phyloP scores from a whole-genome alignment of 371 early-diverging fungal species.

The Mortierella sp. region DNA sequence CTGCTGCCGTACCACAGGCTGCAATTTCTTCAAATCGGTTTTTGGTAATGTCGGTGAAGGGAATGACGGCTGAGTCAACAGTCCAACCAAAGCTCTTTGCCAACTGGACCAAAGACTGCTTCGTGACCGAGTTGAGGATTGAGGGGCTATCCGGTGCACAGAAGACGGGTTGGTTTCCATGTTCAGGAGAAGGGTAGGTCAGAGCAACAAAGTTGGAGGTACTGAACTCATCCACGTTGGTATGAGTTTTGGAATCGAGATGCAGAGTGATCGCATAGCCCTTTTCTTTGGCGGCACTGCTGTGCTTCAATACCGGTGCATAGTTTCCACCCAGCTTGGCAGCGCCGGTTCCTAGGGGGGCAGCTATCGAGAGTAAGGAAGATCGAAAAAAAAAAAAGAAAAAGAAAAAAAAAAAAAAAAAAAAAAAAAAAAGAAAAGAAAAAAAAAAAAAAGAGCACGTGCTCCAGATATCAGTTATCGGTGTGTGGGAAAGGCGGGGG shows the following conservation, averaged over 20 bases:
- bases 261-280: constrained; percentile 81
- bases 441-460: background rate
- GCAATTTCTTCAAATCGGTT: constrained; percentile 77
- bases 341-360: constrained; percentile 71
- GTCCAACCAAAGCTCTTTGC: constrained; percentile 67
- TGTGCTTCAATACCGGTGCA: constrained; percentile 70
- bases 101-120: constrained; percentile 60
- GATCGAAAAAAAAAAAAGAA: background rate
- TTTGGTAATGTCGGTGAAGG: constrained; percentile 66
- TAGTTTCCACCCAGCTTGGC: constrained; percentile 86
- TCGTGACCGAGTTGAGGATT: constrained; percentile 80
- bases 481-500: background rate
- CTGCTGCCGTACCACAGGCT: constrained; percentile 85
- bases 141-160: constrained; percentile 76
- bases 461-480: background rate
- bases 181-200: constrained; percentile 58
- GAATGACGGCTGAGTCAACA: constrained; percentile 67
- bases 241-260: constrained; percentile 74
- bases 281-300: constrained; percentile 66
- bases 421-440: background rate
- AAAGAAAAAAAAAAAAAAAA: background rate
- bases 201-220: constrained; percentile 87
- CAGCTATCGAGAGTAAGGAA: constrained; percentile 50
- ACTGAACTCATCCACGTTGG: constrained; percentile 82
- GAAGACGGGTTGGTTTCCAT: constrained; percentile 66